Conservation (phyloP, 306 rosid species). For the Begonia loranthoides region DNA sequence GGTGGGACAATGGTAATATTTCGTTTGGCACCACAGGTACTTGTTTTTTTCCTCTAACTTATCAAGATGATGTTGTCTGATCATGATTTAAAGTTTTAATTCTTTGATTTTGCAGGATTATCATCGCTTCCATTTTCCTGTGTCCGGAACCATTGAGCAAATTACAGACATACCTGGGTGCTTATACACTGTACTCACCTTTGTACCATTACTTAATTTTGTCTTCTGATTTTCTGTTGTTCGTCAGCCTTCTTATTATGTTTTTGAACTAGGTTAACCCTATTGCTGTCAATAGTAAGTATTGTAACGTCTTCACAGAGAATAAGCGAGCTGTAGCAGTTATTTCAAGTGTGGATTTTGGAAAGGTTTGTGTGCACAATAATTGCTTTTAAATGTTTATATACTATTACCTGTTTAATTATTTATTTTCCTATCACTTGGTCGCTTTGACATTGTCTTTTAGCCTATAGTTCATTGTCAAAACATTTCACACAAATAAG, state of each 20-base stretch:
- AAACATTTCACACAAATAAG: too few species aligned
- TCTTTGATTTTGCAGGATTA: conserved; percentile 57
- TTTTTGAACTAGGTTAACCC: conserved; percentile 60
- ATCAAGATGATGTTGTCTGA: conserved; percentile 7
- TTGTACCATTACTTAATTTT: background rate
- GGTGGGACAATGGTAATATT: conserved; percentile 83
- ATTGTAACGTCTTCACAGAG: conserved; percentile 94
- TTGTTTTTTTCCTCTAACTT: background rate
- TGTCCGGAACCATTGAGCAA: conserved; percentile 67
- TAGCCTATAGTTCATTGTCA: too few species aligned
- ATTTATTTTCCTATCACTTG: too few species aligned
- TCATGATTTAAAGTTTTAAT: conserved; percentile 6
- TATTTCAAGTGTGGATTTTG: conserved; percentile 64
- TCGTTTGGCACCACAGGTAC: conserved; percentile 98
- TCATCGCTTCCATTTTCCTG: conserved; percentile 88
- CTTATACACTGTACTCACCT: conserved; percentile 49
- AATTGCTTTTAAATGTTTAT: too few species aligned
- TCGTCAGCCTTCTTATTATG: conserved; percentile 6
- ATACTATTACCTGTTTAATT: too few species aligned
- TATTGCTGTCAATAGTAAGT: conserved; percentile 95
- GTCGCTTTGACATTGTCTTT: too few species aligned
- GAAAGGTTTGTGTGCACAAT: conserved; percentile 46
- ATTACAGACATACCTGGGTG: conserved; percentile 72
- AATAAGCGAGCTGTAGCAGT: conserved; percentile 79
- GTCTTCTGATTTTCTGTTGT: background rate